Base-by-base conservation (phyloP, 2,329 filamentous ascomycete species). In the Pseudogymnoascus sp. region DNA sequence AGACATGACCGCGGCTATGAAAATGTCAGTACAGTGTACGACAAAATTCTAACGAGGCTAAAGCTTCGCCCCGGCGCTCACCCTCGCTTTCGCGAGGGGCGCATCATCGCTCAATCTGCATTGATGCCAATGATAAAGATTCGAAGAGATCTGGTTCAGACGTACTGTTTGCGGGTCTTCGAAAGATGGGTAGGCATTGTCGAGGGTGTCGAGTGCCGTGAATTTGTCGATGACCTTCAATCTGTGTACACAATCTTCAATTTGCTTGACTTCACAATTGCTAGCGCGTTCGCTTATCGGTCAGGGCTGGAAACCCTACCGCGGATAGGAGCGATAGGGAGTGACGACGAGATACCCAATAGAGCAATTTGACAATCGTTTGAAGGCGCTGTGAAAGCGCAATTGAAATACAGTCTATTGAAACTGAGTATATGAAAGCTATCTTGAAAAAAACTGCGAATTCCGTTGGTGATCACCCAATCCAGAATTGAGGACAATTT, bases 1-100 rank as follows among this genome's bases (percentile, higher is more conserved):
- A 96, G 79, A 99, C 95, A 84, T 99, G 91, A 81, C 93, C 93
- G 85, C 93, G 92, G 85, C 89, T 92, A 77, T 70, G 70, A 62
- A 63, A 66, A 65, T 65, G 68, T 76, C 68, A 76, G 71, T 68
- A 63, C 59, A 60, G 33, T 60, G 59, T 60, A 60, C 59, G 59
- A 56, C 41, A 60, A 60, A 40, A 60, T 60, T 60, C 59, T 60
- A 60, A 60, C 59, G 59, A 60, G 59, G 59, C 59, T 60, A 41
- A 60, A 60, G 59, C 59, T 60, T 60, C 59, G 59, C 59, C 59
- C 59, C 59, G 59, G 59, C 59, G 59, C 59, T 40, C 59, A 60
- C 38, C 59, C 59, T 31, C 28, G 50, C 50, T 56, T 33, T 56
- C 50, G 28, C 50, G 4, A 56, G 50, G 50, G 50, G 50, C 50